These are phyloP conservation scores for Cucurbita moschata DNA, from an alignment of 306 rosid species.

Conservation along the genomic window DNA sequence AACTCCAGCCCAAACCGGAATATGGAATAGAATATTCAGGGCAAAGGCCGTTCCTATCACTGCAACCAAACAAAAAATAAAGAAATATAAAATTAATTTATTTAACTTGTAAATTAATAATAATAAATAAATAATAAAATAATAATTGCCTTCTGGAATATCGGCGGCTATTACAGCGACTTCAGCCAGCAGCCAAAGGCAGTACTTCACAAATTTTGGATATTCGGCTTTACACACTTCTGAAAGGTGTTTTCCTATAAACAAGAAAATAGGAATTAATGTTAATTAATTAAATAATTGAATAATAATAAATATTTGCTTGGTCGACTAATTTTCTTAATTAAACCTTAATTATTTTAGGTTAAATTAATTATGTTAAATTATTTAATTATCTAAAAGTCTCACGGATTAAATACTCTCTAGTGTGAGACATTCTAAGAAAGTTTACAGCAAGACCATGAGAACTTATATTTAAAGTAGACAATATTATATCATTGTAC, in stretches of 20 bases:
- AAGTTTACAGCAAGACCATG: no score
- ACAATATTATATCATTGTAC: no score
- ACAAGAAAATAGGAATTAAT: neutral
- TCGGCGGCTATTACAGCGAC: slow-evolving; percentile 79
- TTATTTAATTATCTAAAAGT: no score
- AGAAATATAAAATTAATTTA: neutral
- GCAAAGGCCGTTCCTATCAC: slow-evolving; percentile 92
- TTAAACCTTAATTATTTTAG: neutral
- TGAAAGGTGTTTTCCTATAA: slow-evolving; percentile 68
- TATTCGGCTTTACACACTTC: slow-evolving; percentile 77
- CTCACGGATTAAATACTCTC: no score
- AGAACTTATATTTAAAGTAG: no score
- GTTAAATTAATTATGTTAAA: no score
- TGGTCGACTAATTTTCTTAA: neutral
- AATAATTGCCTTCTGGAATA: slow-evolving; percentile 60
- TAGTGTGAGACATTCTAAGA: no score
- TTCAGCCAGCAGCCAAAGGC: slow-evolving; percentile 79
- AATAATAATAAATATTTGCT: neutral
- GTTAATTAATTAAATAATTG: neutral
- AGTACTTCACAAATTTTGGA: slow-evolving; percentile 47
- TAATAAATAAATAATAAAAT: neutral
- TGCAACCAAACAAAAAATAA: slow-evolving; percentile 10
- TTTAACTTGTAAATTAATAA: no score
- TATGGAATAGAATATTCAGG: slow-evolving; percentile 52
- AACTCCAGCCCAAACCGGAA: slow-evolving; percentile 82